Base-by-base conservation (phyloP, 2,329 filamentous ascomycete species). In the Teratosphaeria destructans region DNA sequence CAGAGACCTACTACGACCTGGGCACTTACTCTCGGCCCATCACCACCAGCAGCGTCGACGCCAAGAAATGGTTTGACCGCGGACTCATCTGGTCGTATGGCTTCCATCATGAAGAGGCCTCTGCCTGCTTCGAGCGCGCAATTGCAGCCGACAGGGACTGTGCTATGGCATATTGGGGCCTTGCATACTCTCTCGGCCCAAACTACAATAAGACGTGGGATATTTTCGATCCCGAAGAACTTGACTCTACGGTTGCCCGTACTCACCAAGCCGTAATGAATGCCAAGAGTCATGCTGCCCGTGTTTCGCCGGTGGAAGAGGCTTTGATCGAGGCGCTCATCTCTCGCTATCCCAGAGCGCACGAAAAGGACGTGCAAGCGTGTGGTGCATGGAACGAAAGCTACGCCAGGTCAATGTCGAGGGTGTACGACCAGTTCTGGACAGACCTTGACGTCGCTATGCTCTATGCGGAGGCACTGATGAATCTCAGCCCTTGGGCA, bases 181-280 rank as follows among this genome's bases (percentile, higher is more conserved):
- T 88, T 4, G 85, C 88, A 0, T 91, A 88, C 69, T 78, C 85
- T 1, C 74, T 88, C 0, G 89, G 88, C 0, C 88, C 89, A 3
- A 91, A 93, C 68, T 87, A 88, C 72, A 89, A 92, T 75, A 90
- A 91, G 67, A 85, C 88, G 0, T 91, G 89, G 89, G 81, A 83
- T 32, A 78, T 83, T 27, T 90, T 91, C 64, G 86, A 87, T 58
- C 73, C 78, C 0, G 72, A 77, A 0, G 88, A 91, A 63, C 75
- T 86, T 4, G 71, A 76, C 11, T 71, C 67, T 0, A 81, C 78
- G 0, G 74, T 87, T 6, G 68, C 74, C 49, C 74, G 76, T 34
- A 81, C 81, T 4, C 75, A 79, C 58, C 59, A 70, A 14, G 79
- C 81, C 0, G 75, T 78, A 60, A 59, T 68, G 59, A 67, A 78